Conservation (phyloP, 225 moss, liverwort and hornwort genomes). For the Asterella californica region DNA sequence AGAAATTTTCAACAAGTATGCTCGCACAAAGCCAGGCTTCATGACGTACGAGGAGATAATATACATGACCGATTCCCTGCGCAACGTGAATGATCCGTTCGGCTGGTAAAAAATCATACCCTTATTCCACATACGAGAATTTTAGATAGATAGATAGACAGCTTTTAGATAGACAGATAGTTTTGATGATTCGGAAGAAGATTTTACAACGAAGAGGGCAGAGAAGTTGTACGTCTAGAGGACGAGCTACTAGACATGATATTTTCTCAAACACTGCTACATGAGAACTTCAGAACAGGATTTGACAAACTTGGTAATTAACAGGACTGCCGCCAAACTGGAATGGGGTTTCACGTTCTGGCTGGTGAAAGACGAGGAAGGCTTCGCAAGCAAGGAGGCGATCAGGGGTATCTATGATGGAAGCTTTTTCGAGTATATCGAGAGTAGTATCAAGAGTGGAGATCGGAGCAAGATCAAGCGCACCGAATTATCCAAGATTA, state of each 20-base stretch:
- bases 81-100: slow-evolving; percentile 51
- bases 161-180: too few species aligned
- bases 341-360: slow-evolving; percentile 70
- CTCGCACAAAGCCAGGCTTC: slow-evolving; percentile 42
- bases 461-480: slow-evolving; percentile 1
- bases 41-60: slow-evolving; percentile 46
- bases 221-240: too few species aligned
- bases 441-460: not conserved
- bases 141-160: too few species aligned
- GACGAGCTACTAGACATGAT: too few species aligned
- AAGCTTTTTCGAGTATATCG: slow-evolving; percentile 46
- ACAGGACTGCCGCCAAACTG: slow-evolving; percentile 57
- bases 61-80: slow-evolving; percentile 43
- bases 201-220: too few species aligned
- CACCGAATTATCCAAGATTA: not conserved
- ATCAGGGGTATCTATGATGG: slow-evolving; percentile 68
- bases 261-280: not conserved
- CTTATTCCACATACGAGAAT: not conserved
- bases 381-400: slow-evolving; percentile 50
- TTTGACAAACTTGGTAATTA: not conserved
- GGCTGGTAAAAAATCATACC: slow-evolving; percentile 47
- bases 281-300: not conserved
- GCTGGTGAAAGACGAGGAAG: slow-evolving; percentile 59
- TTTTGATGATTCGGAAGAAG: too few species aligned
- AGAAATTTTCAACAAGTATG: slow-evolving; percentile 60